A percentile compares a stretch with the other conserved stretches of the same genome.
Conservation (phyloP, 108 stramenopile species). For the Cyclotella kingstonii region DNA sequence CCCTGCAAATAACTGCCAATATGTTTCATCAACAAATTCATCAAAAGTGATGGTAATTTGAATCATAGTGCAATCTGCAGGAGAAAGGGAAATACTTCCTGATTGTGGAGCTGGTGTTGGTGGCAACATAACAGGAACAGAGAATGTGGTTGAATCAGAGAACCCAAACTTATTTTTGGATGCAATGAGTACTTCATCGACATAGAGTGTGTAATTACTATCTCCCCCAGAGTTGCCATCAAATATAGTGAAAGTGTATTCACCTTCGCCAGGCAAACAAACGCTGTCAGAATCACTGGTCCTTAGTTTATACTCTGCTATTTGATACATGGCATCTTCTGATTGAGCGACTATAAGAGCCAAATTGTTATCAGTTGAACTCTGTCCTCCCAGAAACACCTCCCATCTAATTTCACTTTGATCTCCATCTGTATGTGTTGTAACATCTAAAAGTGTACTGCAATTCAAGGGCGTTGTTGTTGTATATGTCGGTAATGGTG, state of each 20-base stretch:
- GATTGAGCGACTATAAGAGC: constrained; percentile 18
- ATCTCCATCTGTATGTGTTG: constrained; percentile 10
- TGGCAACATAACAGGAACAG: not conserved
- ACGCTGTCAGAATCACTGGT: constrained; percentile 7
- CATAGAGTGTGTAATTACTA: constrained; percentile 3
- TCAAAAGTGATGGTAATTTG: constrained; percentile 13
- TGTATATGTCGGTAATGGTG: not conserved
- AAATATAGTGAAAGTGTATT: constrained; percentile 18
- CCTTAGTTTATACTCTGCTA: not conserved
- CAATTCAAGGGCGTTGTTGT: constrained; percentile 1
- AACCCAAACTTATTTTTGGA: not conserved
- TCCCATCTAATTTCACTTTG: constrained; percentile 18
- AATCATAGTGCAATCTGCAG: constrained; percentile 2
- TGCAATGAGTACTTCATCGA: constrained; percentile 3
- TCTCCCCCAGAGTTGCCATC: constrained; percentile 6
- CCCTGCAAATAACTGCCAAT: constrained; percentile 8
- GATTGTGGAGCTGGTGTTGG: constrained; percentile 4
- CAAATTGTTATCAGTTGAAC: not conserved
- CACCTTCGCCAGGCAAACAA: constrained; percentile 13
- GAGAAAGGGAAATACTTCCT: not conserved
- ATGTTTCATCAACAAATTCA: constrained; percentile 13
- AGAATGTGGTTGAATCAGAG: constrained; percentile 5
- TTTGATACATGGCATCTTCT: not conserved
- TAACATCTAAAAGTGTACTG: constrained; percentile 7
- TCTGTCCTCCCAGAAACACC: not conserved